Base-by-base conservation (phyloP, 2,329 filamentous ascomycete genomes). In the Alternaria longipes region DNA sequence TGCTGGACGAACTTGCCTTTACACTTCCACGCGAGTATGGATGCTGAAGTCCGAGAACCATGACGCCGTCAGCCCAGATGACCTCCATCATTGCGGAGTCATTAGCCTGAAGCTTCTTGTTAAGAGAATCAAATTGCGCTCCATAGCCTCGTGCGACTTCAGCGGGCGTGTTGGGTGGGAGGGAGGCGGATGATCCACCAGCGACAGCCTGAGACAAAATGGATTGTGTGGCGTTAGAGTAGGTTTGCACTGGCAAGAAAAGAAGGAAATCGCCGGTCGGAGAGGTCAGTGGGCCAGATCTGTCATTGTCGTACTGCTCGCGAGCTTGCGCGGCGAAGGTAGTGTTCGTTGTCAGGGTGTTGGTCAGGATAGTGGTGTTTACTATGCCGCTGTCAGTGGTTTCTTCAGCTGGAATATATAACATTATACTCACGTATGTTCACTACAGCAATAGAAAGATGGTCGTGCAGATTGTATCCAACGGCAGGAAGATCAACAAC, bases 1-100 rank as follows among this genome's bases (percentile, higher is more conserved):
- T 65, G 45, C 62, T 67, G 12, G 56, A 44, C 36, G 62, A 65
- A n/a, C 53, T 20, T 16, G 70, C 68, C n/a, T 68, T 68, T 38
- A 74, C 59, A 36, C 58, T 63, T n/a, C 72, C 72, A 38, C 72
- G 69, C 8, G 68, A 70, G 54, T 70, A 69, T 0, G 72, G 72
- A 46, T 73, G 70, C 54, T 72, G 63, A 4, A 72, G 60, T 5
- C 57, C 65, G 9, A 70, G 60, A 0, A 69, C 47, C 18, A 68
- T 30, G 41, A 41, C 45, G 18, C 68, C 69, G 38, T 72, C 69
- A 22, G 51, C 54, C 64, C 62, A 70, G 50, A 72, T 70, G 26
- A 71, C n/a, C 45, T 72, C 69, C 11, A 72, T 54, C 26, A 64
- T 54, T 1, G 66, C 69, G 7, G 68, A 54, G 28, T 72, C 68